phyloP scores from a whole-genome alignment of 2,329 filamentous ascomycete genomes.

The Trichophyton verrucosum region DNA sequence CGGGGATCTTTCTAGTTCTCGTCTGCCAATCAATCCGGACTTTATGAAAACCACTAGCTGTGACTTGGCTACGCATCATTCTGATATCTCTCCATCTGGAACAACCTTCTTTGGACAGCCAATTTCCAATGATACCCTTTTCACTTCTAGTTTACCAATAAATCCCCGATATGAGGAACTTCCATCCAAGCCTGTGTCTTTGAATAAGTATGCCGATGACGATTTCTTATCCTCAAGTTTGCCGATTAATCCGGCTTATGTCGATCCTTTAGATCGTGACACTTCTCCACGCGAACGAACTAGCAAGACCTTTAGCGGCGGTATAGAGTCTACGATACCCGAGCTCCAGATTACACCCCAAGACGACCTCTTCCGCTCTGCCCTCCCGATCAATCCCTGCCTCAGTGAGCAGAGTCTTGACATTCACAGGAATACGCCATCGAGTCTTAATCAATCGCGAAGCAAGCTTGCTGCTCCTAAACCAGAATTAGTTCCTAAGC shows the following conservation, averaged over 20 bases:
- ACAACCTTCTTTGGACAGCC: not conserved
- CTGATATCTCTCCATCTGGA: not conserved
- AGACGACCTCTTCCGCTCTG: constrained; percentile 20
- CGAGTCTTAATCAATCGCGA: constrained; percentile 17
- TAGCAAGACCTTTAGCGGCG: not conserved
- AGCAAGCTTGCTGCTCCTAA: constrained; percentile 16
- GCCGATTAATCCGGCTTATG: constrained; percentile 6
- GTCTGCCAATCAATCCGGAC: constrained; percentile 2
- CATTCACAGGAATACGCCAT: not conserved
- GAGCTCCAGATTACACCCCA: not conserved
- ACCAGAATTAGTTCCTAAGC: not conserved
- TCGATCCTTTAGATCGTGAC: not conserved
- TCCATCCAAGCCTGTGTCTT: not conserved
- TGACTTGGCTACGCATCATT: not conserved
- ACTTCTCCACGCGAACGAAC: not conserved
- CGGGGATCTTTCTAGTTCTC: not conserved
- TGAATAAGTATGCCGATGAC: not conserved
- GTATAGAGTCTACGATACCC: not conserved
- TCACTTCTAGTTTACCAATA: not conserved
- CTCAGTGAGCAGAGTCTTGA: not conserved
- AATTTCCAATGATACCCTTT: not conserved
- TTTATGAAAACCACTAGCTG: not conserved
- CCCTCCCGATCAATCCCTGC: constrained; percentile 24
- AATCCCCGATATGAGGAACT: not conserved
- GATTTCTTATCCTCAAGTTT: constrained; percentile 6